A percentile compares a stretch with the other conserved stretches of the same genome.
Conservation (phyloP, 73 alveolate species). For the Stentor coeruleus region DNA sequence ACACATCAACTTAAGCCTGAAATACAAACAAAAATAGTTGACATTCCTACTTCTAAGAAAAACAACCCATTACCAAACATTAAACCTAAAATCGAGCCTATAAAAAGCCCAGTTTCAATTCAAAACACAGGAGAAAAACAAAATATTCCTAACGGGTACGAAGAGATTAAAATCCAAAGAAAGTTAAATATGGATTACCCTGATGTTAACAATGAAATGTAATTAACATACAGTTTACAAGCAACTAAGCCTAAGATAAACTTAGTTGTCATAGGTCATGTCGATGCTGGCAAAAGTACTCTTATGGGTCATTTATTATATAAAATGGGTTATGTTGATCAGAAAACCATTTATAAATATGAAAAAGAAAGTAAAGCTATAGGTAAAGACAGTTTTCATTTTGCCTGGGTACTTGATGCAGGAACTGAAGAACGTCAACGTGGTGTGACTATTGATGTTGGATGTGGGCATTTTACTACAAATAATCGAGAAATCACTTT, state of each 20-base stretch:
- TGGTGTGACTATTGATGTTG: conserved; percentile 98
- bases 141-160: neutral
- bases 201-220: conserved; percentile 37
- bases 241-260: conserved; percentile 67
- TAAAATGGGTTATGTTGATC: conserved; percentile 48
- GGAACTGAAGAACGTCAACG: conserved; percentile 85
- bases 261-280: conserved; percentile 93
- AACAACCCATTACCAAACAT: neutral
- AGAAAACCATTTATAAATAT: conserved; percentile 41
- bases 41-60: neutral
- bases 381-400: conserved; percentile 69
- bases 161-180: conserved; percentile 10
- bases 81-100: neutral
- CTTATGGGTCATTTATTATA: conserved; percentile 87
- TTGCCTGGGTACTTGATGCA: conserved; percentile 93
- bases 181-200: conserved; percentile 35
- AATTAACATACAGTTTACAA: neutral
- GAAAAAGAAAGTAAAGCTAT: conserved; percentile 36
- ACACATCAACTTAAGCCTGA: neutral
- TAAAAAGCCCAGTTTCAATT: conserved; percentile 25
- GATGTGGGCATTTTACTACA: conserved; percentile 73
- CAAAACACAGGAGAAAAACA: conserved; percentile 2
- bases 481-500: conserved; percentile 65
- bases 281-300: conserved; percentile 95
- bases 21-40: neutral